Evolutionary conservation across 345 rosid species (phyloP), one percentile per base, ranked within the genome.

Genomic region (Carallia pectinifolia): DNA sequence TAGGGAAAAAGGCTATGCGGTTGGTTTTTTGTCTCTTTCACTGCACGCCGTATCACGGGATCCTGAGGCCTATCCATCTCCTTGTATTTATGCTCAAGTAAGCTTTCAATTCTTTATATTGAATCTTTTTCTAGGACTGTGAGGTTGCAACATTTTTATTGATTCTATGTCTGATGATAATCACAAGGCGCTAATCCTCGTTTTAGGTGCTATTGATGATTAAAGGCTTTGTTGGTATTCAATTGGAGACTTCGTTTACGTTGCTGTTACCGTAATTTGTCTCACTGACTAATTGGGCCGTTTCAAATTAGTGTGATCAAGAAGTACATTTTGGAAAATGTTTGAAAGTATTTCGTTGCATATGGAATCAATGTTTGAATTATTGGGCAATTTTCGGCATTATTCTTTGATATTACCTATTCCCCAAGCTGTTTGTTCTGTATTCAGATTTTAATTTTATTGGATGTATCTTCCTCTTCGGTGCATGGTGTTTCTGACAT

Each of bases 31-130:
- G 77, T 85, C 94, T 19, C 63, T 96, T 19, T 90, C 95, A 7
- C 90, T 96, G 56, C 99, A 96, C 47, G 99, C 98, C 0, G 88
- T 92, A 4, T 96, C 98, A 6, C 83, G 89, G 75, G 97, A 96
- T 70, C 99, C 95, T 0, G 95, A 87, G 73, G 86, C 97, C 53
- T 96, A 87, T 71, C 77, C 88, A 36, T 83, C 93, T 79, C 98
- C 99, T 68, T 96, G 98, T 76, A 83, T 96, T 53, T 87, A 96
- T 59, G 73, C 95, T 70, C 99, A 90, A 92, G 99, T 95, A 44
- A 30, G 54, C 44, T 0, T 34, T 4, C 29, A 3, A 19, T 31
- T 64, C 29, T 7, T 39, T 36, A 7, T 3, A 8, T 16, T 27
- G 13, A 27, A 17, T 5, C 2, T 59, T 44, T 64, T 19, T 19